Evolutionary conservation across 345 rosid genomes (phyloP).

Genomic region (Clausena lansium): DNA sequence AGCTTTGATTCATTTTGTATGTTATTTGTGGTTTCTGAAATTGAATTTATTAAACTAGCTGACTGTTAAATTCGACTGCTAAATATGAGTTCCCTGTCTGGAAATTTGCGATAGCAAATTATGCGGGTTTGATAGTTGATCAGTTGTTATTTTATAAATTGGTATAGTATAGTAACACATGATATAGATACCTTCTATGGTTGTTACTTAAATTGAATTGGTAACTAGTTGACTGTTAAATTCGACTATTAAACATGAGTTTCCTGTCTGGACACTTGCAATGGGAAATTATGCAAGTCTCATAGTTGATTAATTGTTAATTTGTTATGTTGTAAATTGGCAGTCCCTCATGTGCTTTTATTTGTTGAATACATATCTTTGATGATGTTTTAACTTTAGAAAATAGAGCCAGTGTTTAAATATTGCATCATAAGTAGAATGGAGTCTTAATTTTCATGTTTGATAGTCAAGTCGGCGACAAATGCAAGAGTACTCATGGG

Average conservation of each 20-base stretch:
- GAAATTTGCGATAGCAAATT: no score
- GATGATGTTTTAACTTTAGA: background rate
- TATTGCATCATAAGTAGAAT: background rate
- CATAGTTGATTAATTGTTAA: background rate
- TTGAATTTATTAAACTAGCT: no score
- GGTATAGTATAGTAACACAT: no score
- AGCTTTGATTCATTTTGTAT: background rate
- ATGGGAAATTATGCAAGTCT: background rate
- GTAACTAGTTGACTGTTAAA: background rate
- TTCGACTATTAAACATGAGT: background rate
- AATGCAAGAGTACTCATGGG: no score
- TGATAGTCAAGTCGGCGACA: background rate
- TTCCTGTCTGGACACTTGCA: background rate
- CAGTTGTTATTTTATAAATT: no score
- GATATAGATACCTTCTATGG: no score
- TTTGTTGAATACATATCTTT: background rate
- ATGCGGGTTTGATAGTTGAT: no score
- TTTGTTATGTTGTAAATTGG: background rate
- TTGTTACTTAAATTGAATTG: no score
- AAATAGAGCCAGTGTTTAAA: background rate
- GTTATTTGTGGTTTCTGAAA: background rate
- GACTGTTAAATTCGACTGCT: no score
- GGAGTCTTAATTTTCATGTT: background rate
- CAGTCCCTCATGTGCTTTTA: background rate
- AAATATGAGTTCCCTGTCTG: no score